Evolutionary conservation across 208 protist species (phyloP).

Genomic region (Trypanosoma rangeli): DNA sequence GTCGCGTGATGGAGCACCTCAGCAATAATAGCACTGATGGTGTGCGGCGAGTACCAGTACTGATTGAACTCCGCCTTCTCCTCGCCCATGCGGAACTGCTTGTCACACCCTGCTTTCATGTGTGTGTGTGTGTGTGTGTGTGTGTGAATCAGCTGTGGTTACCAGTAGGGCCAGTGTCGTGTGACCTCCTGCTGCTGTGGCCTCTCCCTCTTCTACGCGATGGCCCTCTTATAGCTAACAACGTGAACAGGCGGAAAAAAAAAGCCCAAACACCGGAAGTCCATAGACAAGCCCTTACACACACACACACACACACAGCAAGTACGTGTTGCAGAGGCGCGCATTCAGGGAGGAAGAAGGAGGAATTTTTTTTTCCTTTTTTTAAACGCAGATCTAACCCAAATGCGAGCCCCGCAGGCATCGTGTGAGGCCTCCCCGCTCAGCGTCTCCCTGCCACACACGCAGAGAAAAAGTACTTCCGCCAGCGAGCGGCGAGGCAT

Average conservation of each 20-base stretch:
- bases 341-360: background rate
- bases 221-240: background rate
- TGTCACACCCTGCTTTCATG: constrained; percentile 9
- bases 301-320: background rate
- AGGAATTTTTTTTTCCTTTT: too few species aligned
- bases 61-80: constrained; percentile 89
- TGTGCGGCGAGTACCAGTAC: constrained; percentile 93
- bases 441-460: too few species aligned
- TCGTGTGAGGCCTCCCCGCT: too few species aligned
- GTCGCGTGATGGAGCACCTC: constrained; percentile 75
- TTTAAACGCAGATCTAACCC: too few species aligned
- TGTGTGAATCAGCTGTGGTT: background rate
- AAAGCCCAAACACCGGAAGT: background rate
- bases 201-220: background rate
- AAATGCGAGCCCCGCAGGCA: too few species aligned
- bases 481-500: too few species aligned
- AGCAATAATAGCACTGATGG: constrained; percentile 60
- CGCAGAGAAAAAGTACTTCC: too few species aligned
- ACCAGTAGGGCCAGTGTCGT: background rate
- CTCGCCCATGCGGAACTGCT: constrained; percentile 8
- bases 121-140: background rate
- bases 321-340: background rate
- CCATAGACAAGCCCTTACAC: too few species aligned
- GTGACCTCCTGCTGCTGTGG: background rate
- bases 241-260: background rate